Evolutionary conservation across 2,329 filamentous ascomycete genomes (phyloP).

Genomic region (Aspergillus glaucus): DNA sequence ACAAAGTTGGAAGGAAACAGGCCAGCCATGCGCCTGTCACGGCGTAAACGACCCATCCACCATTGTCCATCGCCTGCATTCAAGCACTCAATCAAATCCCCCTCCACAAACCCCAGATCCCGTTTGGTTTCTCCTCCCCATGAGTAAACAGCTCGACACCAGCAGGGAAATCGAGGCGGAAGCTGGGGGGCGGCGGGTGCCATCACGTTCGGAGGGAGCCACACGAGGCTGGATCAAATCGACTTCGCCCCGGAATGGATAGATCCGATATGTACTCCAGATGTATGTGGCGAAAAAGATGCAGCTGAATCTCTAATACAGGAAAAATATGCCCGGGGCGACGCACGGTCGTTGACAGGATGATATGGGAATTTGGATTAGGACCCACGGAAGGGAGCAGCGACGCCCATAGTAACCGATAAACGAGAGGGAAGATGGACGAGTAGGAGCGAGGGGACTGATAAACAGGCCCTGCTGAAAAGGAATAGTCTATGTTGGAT

Average conservation of each 20-base stretch:
- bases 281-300: not conserved
- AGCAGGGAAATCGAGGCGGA: slow-evolving; percentile 78
- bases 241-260: not conserved
- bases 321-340: not conserved
- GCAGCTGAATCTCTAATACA: not conserved
- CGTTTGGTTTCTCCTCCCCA: slow-evolving; percentile 94
- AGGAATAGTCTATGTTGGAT: not conserved
- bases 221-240: not conserved
- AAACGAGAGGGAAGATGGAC: slow-evolving; percentile 3
- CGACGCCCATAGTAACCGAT: slow-evolving; percentile 1
- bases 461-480: not conserved
- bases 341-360: not conserved
- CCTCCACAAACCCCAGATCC: slow-evolving; percentile 94
- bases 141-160: slow-evolving; percentile 85
- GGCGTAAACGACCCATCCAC: slow-evolving; percentile 91
- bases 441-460: slow-evolving; percentile 2
- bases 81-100: slow-evolving; percentile 94
- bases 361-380: not conserved
- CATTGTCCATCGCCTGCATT: slow-evolving; percentile 96
- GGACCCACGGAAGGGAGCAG: slow-evolving; percentile 5
- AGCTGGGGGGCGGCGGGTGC: slow-evolving; percentile 46
- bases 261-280: not conserved
- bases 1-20: slow-evolving; percentile 98
- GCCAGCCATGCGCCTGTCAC: slow-evolving; percentile 85
- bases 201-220: slow-evolving; percentile 29